A percentile compares a stretch with the other conserved stretches of the same genome.
Evolutionary conservation across 208 protist genomes (phyloP).

Genomic region (Acanthamoeba lenticulata): DNA sequence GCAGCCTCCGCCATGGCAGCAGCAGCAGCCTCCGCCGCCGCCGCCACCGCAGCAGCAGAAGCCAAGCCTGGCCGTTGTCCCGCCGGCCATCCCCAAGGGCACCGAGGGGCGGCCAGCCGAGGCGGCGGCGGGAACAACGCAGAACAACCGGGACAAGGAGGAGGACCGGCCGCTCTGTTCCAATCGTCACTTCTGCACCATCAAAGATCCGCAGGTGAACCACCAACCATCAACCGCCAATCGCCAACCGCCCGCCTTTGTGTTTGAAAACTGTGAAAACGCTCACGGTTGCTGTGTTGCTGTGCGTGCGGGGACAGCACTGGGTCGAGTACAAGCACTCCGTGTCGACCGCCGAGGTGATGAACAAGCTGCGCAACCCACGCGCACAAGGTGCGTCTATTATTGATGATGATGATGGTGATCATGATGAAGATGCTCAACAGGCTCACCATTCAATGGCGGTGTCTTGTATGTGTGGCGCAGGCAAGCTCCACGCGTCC

Average conservation of each 20-base stretch:
- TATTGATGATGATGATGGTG: not conserved
- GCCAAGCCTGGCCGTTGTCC: too few relatives aligned
- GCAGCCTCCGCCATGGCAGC: too few relatives aligned
- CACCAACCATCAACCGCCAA: not conserved
- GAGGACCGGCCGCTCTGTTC: not conserved
- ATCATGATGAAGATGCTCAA: not conserved
- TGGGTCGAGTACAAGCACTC: conserved; percentile 19
- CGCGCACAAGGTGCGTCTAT: not conserved
- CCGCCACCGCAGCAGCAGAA: too few relatives aligned
- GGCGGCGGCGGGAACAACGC: not conserved
- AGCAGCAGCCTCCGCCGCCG: too few relatives aligned
- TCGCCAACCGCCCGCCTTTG: not conserved
- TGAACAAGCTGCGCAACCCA: conserved; percentile 32
- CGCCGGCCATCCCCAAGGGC: not conserved
- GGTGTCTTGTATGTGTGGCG: too few relatives aligned
- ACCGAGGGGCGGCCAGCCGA: not conserved
- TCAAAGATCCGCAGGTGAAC: not conserved
- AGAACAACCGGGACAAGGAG: not conserved
- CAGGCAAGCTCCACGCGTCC: too few relatives aligned
- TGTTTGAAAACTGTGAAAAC: too few relatives aligned
- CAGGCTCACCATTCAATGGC: too few relatives aligned
- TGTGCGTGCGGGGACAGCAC: not conserved
- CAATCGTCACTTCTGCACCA: conserved; percentile 25
- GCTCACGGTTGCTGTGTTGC: too few relatives aligned
- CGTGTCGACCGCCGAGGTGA: not conserved